phyloP scores from a whole-genome alignment of 2,329 filamentous ascomycete species.

The Trichoderma harzianum region DNA sequence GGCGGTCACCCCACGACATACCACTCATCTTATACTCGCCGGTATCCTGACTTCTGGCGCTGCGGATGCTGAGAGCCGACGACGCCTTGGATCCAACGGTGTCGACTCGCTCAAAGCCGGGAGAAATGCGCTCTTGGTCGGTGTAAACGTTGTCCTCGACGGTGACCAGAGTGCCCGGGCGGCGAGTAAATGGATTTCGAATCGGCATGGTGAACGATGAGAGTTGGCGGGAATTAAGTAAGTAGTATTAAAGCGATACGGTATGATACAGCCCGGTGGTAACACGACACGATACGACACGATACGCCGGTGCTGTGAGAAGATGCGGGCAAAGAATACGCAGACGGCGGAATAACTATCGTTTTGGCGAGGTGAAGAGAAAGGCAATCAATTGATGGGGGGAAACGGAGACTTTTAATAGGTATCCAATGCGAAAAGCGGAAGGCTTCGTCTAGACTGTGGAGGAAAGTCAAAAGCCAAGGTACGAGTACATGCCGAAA shows the following conservation, averaged over 20 bases:
- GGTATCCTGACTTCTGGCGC: slow-evolving; percentile 58
- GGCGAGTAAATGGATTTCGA: slow-evolving; percentile 68
- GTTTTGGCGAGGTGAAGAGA: not conserved
- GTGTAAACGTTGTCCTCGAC: slow-evolving; percentile 53
- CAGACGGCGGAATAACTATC: not conserved
- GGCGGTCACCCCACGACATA: slow-evolving; percentile 41
- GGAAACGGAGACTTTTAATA: not conserved
- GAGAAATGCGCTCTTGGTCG: slow-evolving; percentile 33
- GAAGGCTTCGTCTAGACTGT: not conserved
- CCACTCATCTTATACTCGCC: slow-evolving; percentile 79
- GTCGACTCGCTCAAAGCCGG: slow-evolving; percentile 59
- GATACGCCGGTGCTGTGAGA: not conserved
- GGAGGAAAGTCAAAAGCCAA: slow-evolving; percentile 3
- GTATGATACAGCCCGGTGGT: not conserved
- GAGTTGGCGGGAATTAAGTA: not conserved
- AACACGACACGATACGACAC: not conserved
- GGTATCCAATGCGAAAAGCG: not conserved
- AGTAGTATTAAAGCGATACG: not conserved
- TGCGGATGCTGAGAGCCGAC: slow-evolving; percentile 59
- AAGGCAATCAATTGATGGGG: slow-evolving; percentile 3
- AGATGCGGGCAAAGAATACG: slow-evolving; percentile 1
- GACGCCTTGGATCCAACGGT: slow-evolving; percentile 61
- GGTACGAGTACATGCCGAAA: not conserved
- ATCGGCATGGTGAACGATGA: slow-evolving; percentile 55
- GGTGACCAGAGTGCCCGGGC: slow-evolving; percentile 44